A percentile compares a stretch with the other conserved stretches of the same genome.
Conservation (phyloP, 257 asterid species). For the Ajuga chamaepitys region DNA sequence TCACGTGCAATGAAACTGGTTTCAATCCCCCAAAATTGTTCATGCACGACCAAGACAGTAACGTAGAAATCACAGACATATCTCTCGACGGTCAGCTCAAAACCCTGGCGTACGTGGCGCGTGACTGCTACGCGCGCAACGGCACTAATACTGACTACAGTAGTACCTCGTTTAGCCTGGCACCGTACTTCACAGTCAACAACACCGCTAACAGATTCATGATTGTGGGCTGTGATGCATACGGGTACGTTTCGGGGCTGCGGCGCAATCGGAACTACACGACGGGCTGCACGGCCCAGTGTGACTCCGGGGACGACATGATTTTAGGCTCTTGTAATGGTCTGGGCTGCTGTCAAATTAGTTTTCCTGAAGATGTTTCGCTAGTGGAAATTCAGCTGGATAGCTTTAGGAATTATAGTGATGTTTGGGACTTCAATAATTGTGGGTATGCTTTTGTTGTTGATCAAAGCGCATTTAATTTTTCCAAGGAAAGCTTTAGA, state of each 20-base stretch:
- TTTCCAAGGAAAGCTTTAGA: no score
- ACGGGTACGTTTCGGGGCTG: neutral
- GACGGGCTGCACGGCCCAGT: slow-evolving; percentile 26
- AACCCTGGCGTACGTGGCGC: neutral
- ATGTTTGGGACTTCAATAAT: neutral
- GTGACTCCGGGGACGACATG: neutral
- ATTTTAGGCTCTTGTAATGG: slow-evolving; percentile 15
- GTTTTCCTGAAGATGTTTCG: slow-evolving; percentile 9
- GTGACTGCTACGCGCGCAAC: neutral
- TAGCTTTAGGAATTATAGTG: neutral
- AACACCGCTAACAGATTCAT: slow-evolving; percentile 22
- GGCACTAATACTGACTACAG: rapidly evolving
- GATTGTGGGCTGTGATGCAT: slow-evolving; percentile 25
- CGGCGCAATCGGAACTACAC: neutral
- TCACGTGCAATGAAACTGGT: slow-evolving; percentile 3
- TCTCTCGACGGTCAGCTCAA: slow-evolving; percentile 14
- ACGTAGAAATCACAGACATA: neutral
- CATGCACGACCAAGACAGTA: rapidly evolving
- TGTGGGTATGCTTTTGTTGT: slow-evolving; percentile 10
- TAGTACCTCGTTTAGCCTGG: rapidly evolving
- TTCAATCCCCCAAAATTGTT: neutral
- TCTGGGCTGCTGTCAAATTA: slow-evolving; percentile 26
- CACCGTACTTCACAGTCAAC: neutral
- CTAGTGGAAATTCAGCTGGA: neutral
- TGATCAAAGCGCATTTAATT: no score